Base-by-base conservation (phyloP, 2,329 filamentous ascomycete genomes). In the Aspergillus pseudoviridinutans region DNA sequence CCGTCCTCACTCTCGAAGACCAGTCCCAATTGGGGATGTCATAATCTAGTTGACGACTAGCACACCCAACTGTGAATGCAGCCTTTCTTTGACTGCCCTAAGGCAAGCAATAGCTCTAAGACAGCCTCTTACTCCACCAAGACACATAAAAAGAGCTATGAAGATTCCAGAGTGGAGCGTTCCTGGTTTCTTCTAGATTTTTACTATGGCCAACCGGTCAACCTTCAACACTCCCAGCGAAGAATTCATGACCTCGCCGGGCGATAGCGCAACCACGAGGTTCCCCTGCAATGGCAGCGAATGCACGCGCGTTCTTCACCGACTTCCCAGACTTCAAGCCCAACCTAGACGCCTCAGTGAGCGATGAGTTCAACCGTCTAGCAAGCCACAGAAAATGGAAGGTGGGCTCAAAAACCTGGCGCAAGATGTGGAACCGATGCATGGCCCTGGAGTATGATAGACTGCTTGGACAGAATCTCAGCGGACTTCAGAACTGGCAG, bases 401-500 rank as follows among this genome's bases (percentile, higher is more conserved):
- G 10, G n/a, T 20, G 0, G 58, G 57, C 4, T 63, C 61, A 3
- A 64, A 56, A n/a, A 55, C 24, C 0, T 71, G 68, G 60, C 59
- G 32, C 29, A 60, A 52, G 14, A 57, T 64, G 8, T 70, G 67
- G 59, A 63, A 64, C 8, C 35, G 32, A 9, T 73, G 61, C 52
- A 60, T 68, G 12, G 41, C 12, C 2, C 38, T 44, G 3, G 61
- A 70, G 10, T 70, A 66, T 28, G 57, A 70, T 10, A 53, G 49
- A 0, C 25, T 61, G 3, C 60, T 65, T 17, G 64, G 64, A 6
- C 44, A 35, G 3, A 58, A 54, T 2, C 22, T 57, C 1, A 49
- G 57, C 14, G 49, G 54, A 3, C 58, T 73, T 10, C 51, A 53
- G 3, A 58, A 50, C 2, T 72, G 66, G 68, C 64, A 67, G 42